Evolutionary conservation across 1,284 basidiomycete species (phyloP), one percentile per base, ranked within the genome.

Genomic region (Xerocomus minutiporus): DNA sequence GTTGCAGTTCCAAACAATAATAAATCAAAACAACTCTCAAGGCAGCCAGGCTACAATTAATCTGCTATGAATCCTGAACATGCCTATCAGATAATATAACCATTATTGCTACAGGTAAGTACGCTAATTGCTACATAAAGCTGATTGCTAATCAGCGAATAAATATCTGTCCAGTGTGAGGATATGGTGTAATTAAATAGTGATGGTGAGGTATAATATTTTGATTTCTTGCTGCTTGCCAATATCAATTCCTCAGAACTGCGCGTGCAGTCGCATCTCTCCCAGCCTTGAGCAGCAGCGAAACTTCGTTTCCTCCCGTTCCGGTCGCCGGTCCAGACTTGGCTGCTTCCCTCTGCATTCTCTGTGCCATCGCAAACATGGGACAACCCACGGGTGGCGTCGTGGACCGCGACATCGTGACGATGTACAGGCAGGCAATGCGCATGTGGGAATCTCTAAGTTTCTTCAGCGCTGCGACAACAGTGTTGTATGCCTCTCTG

Each of bases 361-460:
- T 76, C 52, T 79, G 75, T 70, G 80, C 75, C 73, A 76, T 79
- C 41, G 75, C 75, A 56, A 75, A 75, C 55, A 80, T 71, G n/a
- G 80, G 79, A 53, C 81, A 81, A 13, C 72, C 74, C 23, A 65
- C 67, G 50, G 70, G 69, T 39, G 75, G 70, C 57, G 76, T 73
- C 65, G 69, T 72, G 4, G 83, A 77, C 57, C 78, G 78, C 15
- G 84, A 79, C 84, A 86, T 85, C 3, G 79, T 83, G 35, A 95
- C 84, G 59, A 95, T 77, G 70, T 96, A 97, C 48, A 93, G 75
- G 61, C 85, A 88, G 25, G 91, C 94, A 44, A 97, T 81, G 53
- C 87, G 83, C 77, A 97, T 92, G 70, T 97, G 96, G 55, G 81
- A 78, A 65, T 95, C 90, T 51, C 94, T 78, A 64, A 97, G 80